Evolutionary conservation across 179 eudicot species (phyloP).

Genomic region (Silene noctiflora): DNA sequence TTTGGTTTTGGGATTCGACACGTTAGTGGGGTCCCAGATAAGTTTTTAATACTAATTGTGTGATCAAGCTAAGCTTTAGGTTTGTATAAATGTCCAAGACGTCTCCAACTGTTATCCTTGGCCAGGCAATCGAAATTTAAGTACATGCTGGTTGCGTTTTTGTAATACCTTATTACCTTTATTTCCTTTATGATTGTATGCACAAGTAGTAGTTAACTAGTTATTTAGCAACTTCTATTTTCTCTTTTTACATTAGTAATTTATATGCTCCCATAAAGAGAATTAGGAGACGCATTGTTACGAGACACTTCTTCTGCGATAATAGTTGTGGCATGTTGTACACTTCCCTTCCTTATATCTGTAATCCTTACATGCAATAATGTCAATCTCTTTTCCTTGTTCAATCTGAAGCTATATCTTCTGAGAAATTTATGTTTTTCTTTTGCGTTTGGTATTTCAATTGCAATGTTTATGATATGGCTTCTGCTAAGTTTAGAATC

Average conservation of each 20-base stretch:
- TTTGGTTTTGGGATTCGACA: too few relatives aligned
- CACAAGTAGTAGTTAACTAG: neutral
- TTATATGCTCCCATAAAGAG: neutral
- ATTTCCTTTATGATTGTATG: neutral
- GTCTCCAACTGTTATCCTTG: neutral
- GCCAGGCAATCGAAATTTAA: neutral
- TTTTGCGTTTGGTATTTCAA: neutral
- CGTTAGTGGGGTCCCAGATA: neutral
- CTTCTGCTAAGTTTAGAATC: neutral
- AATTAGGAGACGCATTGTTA: too few relatives aligned
- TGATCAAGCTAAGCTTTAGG: neutral
- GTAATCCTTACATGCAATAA: slow-evolving; percentile 4
- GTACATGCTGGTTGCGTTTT: neutral
- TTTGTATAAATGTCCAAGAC: neutral
- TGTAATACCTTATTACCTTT: neutral
- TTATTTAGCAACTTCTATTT: neutral
- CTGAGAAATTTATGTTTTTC: neutral
- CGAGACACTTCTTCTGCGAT: neutral
- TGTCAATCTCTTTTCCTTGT: neutral
- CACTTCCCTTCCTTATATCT: neutral
- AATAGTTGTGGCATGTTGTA: neutral
- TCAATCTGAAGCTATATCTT: neutral
- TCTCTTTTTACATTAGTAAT: neutral
- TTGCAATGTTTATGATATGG: neutral
- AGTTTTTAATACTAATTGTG: neutral